Evolutionary conservation across 1,284 basidiomycete genomes (phyloP).

Genomic region (Melampsora abietis-canadensis): DNA sequence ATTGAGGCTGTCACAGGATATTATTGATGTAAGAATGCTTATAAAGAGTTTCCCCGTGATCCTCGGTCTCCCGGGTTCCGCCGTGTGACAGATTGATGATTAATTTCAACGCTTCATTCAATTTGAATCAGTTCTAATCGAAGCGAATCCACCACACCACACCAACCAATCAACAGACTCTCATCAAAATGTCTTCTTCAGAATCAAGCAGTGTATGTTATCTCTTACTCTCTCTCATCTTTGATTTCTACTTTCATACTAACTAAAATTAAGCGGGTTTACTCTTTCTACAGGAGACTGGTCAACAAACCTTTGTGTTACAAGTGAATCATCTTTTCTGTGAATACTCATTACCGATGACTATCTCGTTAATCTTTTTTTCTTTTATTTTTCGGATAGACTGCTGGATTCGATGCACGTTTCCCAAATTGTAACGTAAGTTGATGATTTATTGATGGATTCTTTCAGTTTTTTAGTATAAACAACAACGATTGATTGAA

Average conservation of each 20-base stretch:
- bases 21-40: not conserved
- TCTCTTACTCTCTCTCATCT: not conserved
- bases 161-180: not conserved
- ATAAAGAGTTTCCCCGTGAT: not conserved
- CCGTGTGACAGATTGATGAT: not conserved
- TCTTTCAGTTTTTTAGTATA: not conserved
- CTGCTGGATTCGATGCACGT: slow-evolving; percentile 78
- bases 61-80: not conserved
- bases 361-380: not conserved
- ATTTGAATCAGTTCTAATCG: not conserved
- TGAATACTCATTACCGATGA: not conserved
- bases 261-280: not conserved
- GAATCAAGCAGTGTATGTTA: not conserved
- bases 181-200: slow-evolving; percentile 1
- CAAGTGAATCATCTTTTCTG: not conserved
- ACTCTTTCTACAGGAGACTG: slow-evolving; percentile 1
- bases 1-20: not conserved
- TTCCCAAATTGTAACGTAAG: slow-evolving; percentile 82
- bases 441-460: no score
- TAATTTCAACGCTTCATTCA: not conserved
- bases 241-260: not conserved
- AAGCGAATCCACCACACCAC: not conserved
- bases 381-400: slow-evolving; percentile 68
- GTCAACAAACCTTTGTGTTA: slow-evolving; percentile 1
- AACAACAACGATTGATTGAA: slow-evolving; percentile 87